A percentile compares a stretch with the other conserved stretches of the same genome.
Conservation (phyloP, 352 stramenopile genomes). For the Pythium aquatile region DNA sequence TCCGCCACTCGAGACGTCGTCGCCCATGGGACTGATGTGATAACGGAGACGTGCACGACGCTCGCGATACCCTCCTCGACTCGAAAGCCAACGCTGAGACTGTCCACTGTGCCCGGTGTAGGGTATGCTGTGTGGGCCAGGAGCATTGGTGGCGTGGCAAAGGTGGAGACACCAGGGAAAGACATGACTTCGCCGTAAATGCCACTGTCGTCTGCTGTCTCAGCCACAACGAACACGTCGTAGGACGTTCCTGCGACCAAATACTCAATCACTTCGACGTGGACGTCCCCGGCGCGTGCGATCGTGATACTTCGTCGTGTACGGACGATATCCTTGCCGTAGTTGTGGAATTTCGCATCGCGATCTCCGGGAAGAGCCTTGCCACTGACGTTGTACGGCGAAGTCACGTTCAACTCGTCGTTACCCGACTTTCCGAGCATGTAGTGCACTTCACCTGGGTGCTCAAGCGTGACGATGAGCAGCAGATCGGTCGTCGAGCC, state of each 20-base stretch:
- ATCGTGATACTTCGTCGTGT: constrained; percentile 42
- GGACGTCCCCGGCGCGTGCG: constrained; percentile 20
- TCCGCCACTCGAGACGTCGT: constrained; percentile 36
- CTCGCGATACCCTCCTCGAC: constrained; percentile 43
- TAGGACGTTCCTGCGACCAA: constrained; percentile 59
- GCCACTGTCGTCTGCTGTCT: constrained; percentile 47
- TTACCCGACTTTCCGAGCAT: constrained; percentile 60
- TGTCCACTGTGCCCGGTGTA: constrained; percentile 45
- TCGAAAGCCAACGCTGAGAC: constrained; percentile 62
- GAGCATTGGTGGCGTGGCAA: constrained; percentile 60
- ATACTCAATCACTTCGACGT: constrained; percentile 65
- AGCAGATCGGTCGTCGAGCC: constrained; percentile 77
- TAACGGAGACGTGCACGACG: constrained; percentile 58
- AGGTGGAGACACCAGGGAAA: constrained; percentile 54
- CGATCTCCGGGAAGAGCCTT: constrained; percentile 41
- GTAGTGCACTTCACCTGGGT: constrained; percentile 71
- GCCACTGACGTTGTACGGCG: constrained; percentile 72
- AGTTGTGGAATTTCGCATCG: constrained; percentile 48
- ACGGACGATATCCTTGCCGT: constrained; percentile 57
- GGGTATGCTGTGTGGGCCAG: constrained; percentile 62
- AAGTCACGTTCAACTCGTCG: constrained; percentile 65
- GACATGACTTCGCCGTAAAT: constrained; percentile 54
- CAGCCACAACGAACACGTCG: constrained; percentile 58
- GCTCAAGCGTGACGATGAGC: constrained; percentile 51
- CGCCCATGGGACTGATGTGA: constrained; percentile 41